Base-by-base conservation (phyloP, 768 basidiomycete genomes). In the Hysterangium stoloniferum region DNA sequence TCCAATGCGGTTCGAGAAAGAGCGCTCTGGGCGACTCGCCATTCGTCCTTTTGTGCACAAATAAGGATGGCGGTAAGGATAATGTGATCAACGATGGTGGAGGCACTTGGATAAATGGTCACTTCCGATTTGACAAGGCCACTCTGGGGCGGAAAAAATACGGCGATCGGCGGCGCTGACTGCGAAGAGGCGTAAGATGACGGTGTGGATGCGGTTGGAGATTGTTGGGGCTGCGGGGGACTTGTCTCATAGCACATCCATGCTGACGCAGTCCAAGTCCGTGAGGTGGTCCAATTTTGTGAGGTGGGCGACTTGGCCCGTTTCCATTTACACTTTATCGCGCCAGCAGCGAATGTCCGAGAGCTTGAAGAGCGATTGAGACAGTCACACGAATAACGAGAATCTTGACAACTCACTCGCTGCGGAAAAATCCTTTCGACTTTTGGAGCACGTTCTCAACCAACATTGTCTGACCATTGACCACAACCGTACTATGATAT, bases 41-140 rank as follows among this genome's bases (percentile, higher is more conserved):
- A 51, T 31, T 51, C 49, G 29, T 51, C 38, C 38, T 42, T 42
- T 28, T 35, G 49, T 12, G 38, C 24, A 24, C 38, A 51, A 20
- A 51, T 41, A 9, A 51, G 38, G 19, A 51, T 51, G 49, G 49
- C 49, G 25, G 49, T 51, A 13, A 51, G 41, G 28, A 51, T 32
- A 12, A 51, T 27, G 34, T 51, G 49, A 35, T 51, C 49, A 12
- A 42, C 17, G 31, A 51, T 32, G 13, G 29, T 35, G n/a, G 15
- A 31, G 13, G 38, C 49, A 2, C 22, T 31, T 7, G 49, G 49
- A 31, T 43, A 51, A 15, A 51, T 24, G n/a, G 38, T 42, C 13
- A 51, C 19, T 42, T 51, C 49, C 4, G 49, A 42, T 31, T 51
- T 51, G 27, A 51, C 25, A 17, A 41, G 29, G 28, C 49, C 31